Conservation (phyloP, 1,139 yeast species). For the Pichia sp. region DNA sequence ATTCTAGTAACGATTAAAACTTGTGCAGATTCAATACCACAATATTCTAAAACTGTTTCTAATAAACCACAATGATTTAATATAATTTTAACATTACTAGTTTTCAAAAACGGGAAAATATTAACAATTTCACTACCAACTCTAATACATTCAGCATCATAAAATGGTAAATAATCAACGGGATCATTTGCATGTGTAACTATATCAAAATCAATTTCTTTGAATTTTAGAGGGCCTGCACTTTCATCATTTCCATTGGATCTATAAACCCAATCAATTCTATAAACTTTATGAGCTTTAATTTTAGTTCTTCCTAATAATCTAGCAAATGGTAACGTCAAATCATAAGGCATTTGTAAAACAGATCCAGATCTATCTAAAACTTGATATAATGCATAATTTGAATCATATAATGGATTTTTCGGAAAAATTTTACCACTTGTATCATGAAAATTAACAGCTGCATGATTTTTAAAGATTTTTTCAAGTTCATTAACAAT, state of each 20-base stretch:
- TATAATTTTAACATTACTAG: conserved; percentile 49
- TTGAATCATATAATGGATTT: conserved; percentile 61
- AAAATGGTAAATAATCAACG: conserved; percentile 35
- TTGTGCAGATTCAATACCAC: conserved; percentile 70
- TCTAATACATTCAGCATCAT: conserved; percentile 85
- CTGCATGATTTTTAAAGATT: conserved; percentile 79
- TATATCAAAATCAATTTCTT: conserved; percentile 84
- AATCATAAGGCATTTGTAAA: conserved; percentile 79
- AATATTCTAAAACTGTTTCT: conserved; percentile 68
- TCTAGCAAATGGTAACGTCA: conserved; percentile 85
- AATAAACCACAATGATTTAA: conserved; percentile 77
- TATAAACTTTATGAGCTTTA: conserved; percentile 54
- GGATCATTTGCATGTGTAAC: conserved; percentile 43
- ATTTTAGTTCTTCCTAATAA: conserved; percentile 59
- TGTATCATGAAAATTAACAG: conserved; percentile 60
- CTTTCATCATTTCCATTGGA: conserved; percentile 50
- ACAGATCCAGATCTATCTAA: conserved; percentile 84
- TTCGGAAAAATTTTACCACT: conserved; percentile 71
- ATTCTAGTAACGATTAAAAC: conserved; percentile 61
- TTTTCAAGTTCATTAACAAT: conserved; percentile 51
- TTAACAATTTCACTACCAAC: conserved; percentile 69
- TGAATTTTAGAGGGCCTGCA: conserved; percentile 70
- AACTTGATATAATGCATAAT: conserved; percentile 64
- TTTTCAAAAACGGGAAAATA: conserved; percentile 58
- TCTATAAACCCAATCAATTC: conserved; percentile 79